These are phyloP conservation scores for Malus asiatica DNA, from an alignment of 306 rosid species.

Conservation along the genomic window DNA sequence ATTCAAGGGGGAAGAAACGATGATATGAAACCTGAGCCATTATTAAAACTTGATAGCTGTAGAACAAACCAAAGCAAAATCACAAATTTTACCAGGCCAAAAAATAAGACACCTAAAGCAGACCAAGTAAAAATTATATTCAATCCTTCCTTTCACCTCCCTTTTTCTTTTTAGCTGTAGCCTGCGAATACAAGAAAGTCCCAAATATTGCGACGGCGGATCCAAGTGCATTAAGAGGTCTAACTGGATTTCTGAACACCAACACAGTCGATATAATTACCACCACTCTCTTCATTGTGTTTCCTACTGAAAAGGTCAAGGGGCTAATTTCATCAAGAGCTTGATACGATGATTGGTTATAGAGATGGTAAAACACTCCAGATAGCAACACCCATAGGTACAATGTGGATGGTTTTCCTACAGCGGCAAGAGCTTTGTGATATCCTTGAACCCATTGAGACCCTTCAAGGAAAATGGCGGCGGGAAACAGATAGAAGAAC, in stretches of 20 bases:
- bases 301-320: constrained; percentile 83
- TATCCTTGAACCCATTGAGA: constrained; percentile 89
- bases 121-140: background rate
- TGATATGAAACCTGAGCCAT: background rate
- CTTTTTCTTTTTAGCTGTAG: constrained; percentile 51
- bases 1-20: background rate
- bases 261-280: constrained; percentile 72
- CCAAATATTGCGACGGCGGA: constrained; percentile 88
- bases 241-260: constrained; percentile 85
- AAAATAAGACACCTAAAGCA: background rate
- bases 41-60: background rate
- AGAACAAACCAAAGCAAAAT: background rate
- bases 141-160: constrained; percentile 55
- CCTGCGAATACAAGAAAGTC: constrained; percentile 87
- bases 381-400: constrained; percentile 79
- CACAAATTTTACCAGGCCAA: background rate
- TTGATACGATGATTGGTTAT: constrained; percentile 92
- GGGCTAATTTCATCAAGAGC: constrained; percentile 93
- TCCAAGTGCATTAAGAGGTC: constrained; percentile 86
- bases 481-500: constrained; percentile 70
- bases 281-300: constrained; percentile 94
- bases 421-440: constrained; percentile 56
- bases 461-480: constrained; percentile 80
- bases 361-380: constrained; percentile 89
- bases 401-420: constrained; percentile 62